phyloP scores from a whole-genome alignment of 1,139 yeast genomes.

The Yamadazyma friedrichii region DNA sequence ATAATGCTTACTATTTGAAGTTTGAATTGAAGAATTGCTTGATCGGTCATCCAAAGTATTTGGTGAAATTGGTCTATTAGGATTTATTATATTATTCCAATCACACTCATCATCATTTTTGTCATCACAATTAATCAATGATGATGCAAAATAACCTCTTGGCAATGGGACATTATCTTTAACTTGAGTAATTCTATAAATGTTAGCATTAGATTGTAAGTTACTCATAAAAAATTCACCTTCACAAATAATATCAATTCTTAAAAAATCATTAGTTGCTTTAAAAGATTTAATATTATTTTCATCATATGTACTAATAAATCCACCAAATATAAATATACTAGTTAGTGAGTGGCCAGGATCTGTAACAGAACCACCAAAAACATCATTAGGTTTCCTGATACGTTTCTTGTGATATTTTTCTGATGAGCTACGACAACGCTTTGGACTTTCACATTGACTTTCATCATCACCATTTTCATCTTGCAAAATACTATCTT shows the following conservation, averaged over 20 bases:
- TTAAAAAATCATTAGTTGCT: slow-evolving; percentile 37
- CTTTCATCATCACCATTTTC: background rate
- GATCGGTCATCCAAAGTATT: slow-evolving; percentile 13
- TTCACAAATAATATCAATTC: slow-evolving; percentile 32
- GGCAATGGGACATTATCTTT: slow-evolving; percentile 26
- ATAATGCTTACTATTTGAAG: slow-evolving; percentile 14
- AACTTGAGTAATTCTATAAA: slow-evolving; percentile 9
- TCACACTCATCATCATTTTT: slow-evolving; percentile 24
- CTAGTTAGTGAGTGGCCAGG: slow-evolving; percentile 16
- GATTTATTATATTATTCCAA: slow-evolving; percentile 11
- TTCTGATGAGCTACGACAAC: slow-evolving; percentile 1
- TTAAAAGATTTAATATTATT: slow-evolving; percentile 22
- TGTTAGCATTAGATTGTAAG: slow-evolving; percentile 9
- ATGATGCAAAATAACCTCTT: slow-evolving; percentile 41
- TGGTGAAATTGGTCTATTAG: slow-evolving; percentile 14
- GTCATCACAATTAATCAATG: slow-evolving; percentile 26
- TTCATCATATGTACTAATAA: slow-evolving; percentile 16
- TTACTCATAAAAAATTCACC: slow-evolving; percentile 15
- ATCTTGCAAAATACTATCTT: background rate
- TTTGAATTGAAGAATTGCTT: slow-evolving; percentile 20
- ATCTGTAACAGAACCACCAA: slow-evolving; percentile 12
- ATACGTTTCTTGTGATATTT: background rate
- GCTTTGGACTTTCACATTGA: background rate
- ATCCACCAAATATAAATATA: slow-evolving; percentile 45
- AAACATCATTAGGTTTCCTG: slow-evolving; percentile 11